Conservation (phyloP, 116 monocot species). For the Cymodocea nodosa region DNA sequence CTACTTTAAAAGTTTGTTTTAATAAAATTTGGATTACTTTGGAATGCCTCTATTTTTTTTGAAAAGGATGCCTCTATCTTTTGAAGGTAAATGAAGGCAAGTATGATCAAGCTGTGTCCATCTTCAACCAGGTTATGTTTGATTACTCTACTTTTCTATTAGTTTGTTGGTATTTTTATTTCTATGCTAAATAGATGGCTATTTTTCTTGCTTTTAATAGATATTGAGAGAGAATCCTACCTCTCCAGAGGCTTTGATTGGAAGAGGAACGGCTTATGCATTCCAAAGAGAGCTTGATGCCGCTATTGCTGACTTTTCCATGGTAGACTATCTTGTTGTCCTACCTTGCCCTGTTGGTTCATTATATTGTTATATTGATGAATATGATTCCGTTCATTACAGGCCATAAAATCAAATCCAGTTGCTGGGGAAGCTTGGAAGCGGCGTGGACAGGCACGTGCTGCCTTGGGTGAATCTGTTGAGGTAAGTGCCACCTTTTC, state of each 20-base stretch:
- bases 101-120: constrained; percentile 63
- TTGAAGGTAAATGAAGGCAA: constrained; percentile 93
- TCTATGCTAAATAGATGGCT: neutral
- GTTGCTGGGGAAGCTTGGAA: constrained; percentile 90
- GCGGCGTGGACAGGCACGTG: constrained; percentile 80
- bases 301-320: constrained; percentile 90
- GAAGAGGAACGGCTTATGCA: constrained; percentile 91
- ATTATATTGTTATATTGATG: neutral
- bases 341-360: neutral
- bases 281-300: constrained; percentile 80
- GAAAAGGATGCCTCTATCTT: constrained; percentile 8
- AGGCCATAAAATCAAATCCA: constrained; percentile 81
- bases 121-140: constrained; percentile 62
- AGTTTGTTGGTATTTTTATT: neutral
- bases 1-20: neutral
- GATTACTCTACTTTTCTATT: neutral
- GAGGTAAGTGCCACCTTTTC: neutral
- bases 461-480: constrained; percentile 70
- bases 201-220: constrained; percentile 21
- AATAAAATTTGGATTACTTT: neutral
- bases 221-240: constrained; percentile 68
- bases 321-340: constrained; percentile 24
- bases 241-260: constrained; percentile 83
- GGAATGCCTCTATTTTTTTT: neutral
- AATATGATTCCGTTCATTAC: neutral